phyloP scores from a whole-genome alignment of 2,329 filamentous ascomycete genomes.

The Alternaria sp. region DNA sequence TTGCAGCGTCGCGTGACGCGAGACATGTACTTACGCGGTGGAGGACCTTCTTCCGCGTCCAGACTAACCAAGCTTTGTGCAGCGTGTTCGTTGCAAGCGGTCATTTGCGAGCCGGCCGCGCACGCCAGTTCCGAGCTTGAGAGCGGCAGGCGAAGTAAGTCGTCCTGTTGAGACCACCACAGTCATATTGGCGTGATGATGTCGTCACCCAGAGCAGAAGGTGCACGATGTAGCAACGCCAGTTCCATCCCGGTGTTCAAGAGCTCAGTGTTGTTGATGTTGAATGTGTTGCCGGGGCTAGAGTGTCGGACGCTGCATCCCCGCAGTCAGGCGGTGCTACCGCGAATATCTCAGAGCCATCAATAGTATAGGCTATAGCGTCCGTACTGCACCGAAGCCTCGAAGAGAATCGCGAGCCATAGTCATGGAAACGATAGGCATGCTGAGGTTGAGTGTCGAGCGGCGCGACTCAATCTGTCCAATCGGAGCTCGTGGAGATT shows the following conservation, averaged over 20 bases:
- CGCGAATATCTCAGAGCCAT: too few relatives aligned
- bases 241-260: constrained; percentile 54
- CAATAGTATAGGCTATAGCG: background rate
- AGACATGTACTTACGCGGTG: background rate
- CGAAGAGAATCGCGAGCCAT: background rate
- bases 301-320: constrained; percentile 90
- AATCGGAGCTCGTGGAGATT: background rate
- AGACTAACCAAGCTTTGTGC: background rate
- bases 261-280: constrained; percentile 79
- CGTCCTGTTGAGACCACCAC: background rate
- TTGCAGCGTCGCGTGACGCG: background rate
- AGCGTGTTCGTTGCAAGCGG: background rate
- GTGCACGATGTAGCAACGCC: background rate
- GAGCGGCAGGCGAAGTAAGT: background rate
- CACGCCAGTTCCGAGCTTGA: background rate
- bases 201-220: background rate
- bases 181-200: background rate
- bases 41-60: background rate
- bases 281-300: constrained; percentile 95
- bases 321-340: too few relatives aligned
- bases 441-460: background rate
- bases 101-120: background rate
- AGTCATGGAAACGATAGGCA: background rate
- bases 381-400: background rate
- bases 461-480: background rate